Conservation (phyloP, 2,329 filamentous ascomycete species). For the Elsinoe perseae region DNA sequence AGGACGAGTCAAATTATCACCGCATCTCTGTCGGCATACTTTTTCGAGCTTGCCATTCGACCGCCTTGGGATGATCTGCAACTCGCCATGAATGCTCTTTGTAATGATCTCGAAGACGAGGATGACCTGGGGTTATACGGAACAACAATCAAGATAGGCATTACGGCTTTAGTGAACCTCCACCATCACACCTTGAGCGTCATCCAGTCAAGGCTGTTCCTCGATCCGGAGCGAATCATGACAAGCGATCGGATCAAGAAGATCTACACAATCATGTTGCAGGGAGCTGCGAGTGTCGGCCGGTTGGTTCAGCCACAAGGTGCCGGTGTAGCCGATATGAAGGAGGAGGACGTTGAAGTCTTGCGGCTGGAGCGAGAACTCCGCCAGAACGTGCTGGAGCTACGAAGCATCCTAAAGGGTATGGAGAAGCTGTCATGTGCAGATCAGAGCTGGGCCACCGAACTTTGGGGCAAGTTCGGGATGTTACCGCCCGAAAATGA, state of each 20-base stretch:
- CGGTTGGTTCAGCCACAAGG: background rate
- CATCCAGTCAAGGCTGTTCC: conserved; percentile 27
- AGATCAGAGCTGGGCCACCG: background rate
- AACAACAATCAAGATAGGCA: conserved; percentile 19
- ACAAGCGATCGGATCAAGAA: conserved; percentile 23
- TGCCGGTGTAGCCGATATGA: background rate
- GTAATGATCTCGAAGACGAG: conserved; percentile 47
- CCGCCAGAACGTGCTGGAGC: background rate
- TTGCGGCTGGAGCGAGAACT: background rate
- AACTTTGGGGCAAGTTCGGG: background rate
- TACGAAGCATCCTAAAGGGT: background rate
- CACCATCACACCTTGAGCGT: conserved; percentile 26
- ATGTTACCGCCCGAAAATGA: conserved; percentile 1
- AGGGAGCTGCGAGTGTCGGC: conserved; percentile 9
- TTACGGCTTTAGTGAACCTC: conserved; percentile 23
- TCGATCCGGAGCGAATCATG: conserved; percentile 26
- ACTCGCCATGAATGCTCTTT: conserved; percentile 54
- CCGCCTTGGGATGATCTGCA: conserved; percentile 67
- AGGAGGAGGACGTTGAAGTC: background rate
- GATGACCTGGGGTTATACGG: conserved; percentile 38
- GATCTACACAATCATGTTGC: conserved; percentile 24
- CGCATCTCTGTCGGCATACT: conserved; percentile 63
- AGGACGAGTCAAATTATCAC: conserved; percentile 77
- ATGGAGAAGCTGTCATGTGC: background rate
- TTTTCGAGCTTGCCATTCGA: conserved; percentile 69